Evolutionary conservation across 306 rosid species (phyloP), one percentile per base, ranked within the genome.

Genomic region (Acmispon strigosus): DNA sequence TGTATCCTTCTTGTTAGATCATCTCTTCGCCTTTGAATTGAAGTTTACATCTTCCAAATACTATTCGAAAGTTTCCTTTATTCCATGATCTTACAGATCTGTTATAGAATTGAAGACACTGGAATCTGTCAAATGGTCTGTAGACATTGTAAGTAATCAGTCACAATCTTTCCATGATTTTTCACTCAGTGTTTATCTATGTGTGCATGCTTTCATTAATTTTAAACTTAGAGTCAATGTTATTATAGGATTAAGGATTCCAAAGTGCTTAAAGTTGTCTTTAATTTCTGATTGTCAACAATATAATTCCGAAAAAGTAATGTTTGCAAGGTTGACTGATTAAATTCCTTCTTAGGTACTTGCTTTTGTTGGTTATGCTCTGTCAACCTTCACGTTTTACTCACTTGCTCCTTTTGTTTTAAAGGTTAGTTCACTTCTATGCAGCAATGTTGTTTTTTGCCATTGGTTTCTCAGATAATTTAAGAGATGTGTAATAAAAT

Each of bases 101-200:
- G 10, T 85, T 12, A 0, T 81, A 27, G 96, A 89, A 75, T 62
- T 73, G 63, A 81, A 79, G 87, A 66, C 44, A 10, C 57, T 89
- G 70, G 88, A 85, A 56, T 86, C 90, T 15, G 63, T 85, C 7
- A 69, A 34, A 55, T 86, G 88, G 88, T 80, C 88, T 41, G 16
- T 78, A 15, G 70, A 81, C 47, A 75, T 89, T 65, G 96, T 86
- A 83, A 85, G 90, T 83, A 15, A 32, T 42, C 14, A 11, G 7
- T 50, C 18, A 61, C 27, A 54, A 48, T 57, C 14, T 36, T n/a
- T 7, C 34, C 8, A 8, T 14, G 24, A 9, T 51, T 48, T 18
- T 8, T 43, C 10, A 34, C 44, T n/a, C n/a, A n/a, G n/a, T n/a
- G n/a, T n/a, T n/a, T n/a, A n/a, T 29, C 14, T 66, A 0, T 51